Conservation (phyloP, 257 asterid genomes). For the Solanum sejunctum region DNA sequence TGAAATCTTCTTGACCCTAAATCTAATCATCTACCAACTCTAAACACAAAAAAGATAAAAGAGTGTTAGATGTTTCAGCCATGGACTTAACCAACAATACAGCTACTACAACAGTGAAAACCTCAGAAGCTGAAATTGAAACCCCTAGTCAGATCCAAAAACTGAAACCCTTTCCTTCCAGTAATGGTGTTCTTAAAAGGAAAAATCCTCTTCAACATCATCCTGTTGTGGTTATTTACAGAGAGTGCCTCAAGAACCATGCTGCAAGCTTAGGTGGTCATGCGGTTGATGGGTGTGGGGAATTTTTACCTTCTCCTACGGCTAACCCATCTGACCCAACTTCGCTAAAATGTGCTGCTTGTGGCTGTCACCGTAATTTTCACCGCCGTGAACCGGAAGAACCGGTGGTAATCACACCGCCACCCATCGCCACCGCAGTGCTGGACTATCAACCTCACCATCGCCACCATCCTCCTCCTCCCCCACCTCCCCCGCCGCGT, state of each 20-base stretch:
- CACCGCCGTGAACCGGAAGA: conserved; percentile 96
- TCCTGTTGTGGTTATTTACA: conserved; percentile 58
- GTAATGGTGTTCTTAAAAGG: conserved; percentile 80
- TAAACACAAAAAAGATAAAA: not conserved
- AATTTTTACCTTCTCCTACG: conserved; percentile 75
- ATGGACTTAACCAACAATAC: conserved; percentile 40
- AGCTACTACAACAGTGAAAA: conserved; percentile 16
- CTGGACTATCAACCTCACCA: conserved; percentile 85
- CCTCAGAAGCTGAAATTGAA: conserved; percentile 56
- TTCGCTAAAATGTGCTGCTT: conserved; percentile 88
- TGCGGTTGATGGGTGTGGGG: conserved; percentile 98
- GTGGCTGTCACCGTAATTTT: conserved; percentile 97
- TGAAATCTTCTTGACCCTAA: conserved; percentile 24
- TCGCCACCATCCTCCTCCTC: conserved; percentile 85
- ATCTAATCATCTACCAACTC: conserved; percentile 6
- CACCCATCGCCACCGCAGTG: conserved; percentile 32
- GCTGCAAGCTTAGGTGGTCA: conserved; percentile 84
- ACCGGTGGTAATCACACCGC: conserved; percentile 1
- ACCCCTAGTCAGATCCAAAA: conserved; percentile 69
- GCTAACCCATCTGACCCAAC: conserved; percentile 72
- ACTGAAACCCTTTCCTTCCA: conserved; percentile 25
- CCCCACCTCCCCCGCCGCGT: not conserved
- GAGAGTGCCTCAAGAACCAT: conserved; percentile 86
- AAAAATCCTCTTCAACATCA: conserved; percentile 44
- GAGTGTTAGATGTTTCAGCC: conserved; percentile 23